phyloP scores from a whole-genome alignment of 345 rosid species.

The Heritiera littoralis region DNA sequence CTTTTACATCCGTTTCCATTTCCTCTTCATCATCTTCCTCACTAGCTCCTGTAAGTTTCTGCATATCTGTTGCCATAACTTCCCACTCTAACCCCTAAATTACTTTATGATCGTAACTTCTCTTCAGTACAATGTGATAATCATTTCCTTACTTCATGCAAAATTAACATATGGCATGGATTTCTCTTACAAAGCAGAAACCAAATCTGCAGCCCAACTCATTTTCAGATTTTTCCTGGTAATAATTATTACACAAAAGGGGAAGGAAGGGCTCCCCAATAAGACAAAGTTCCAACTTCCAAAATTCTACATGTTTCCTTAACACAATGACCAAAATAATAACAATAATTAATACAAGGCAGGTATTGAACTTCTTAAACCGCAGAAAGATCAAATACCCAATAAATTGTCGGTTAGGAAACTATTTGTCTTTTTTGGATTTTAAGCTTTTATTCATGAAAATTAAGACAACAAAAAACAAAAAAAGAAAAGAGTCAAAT shows the following conservation, averaged over 20 bases:
- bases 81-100: conserved; percentile 22
- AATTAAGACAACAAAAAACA: background rate
- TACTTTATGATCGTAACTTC: conserved; percentile 25
- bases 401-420: conserved; percentile 6
- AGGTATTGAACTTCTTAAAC: background rate
- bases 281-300: background rate
- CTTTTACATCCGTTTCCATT: conserved; percentile 85
- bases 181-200: conserved; percentile 23
- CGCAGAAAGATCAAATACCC: conserved; percentile 8
- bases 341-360: background rate
- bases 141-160: conserved; percentile 11
- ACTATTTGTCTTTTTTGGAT: conserved; percentile 8
- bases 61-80: conserved; percentile 82
- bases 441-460: background rate
- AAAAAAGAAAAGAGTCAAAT: background rate
- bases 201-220: background rate
- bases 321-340: background rate
- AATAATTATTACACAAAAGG: conserved; percentile 17
- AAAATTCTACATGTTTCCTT: conserved; percentile 12
- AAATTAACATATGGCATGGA: conserved; percentile 18
- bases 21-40: conserved; percentile 96
- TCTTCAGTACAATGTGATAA: conserved; percentile 27
- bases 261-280: background rate
- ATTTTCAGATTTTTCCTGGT: conserved; percentile 23
- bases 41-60: conserved; percentile 63